A percentile compares a stretch with the other conserved stretches of the same genome.
Conservation (phyloP, 2,329 filamentous ascomycete genomes). For the Coniosporium tulheliwenetii region DNA sequence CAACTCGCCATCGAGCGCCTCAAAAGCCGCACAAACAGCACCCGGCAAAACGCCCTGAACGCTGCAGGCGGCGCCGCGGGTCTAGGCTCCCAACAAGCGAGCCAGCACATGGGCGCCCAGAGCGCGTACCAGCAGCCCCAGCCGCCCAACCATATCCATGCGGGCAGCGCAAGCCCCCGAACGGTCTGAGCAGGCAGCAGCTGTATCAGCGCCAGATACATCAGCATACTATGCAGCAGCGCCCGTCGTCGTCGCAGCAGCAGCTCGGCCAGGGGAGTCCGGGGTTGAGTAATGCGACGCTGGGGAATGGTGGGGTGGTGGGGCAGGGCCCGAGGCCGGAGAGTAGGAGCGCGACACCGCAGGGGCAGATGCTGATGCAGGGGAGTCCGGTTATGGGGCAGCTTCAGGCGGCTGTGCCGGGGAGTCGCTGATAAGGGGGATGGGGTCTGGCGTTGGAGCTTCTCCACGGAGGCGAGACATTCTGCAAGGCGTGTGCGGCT, state of each 20-base stretch:
- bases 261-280: conserved; percentile 10
- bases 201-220: not conserved
- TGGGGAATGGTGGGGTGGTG: not conserved
- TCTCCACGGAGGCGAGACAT: too few species aligned
- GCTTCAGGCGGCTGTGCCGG: not conserved
- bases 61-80: conserved; percentile 17
- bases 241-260: conserved; percentile 6
- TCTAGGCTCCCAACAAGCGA: not conserved
- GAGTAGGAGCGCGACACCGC: conserved; percentile 22
- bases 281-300: conserved; percentile 4
- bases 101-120: too few species aligned
- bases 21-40: conserved; percentile 19
- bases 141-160: conserved; percentile 1
- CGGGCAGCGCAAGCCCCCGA: not conserved
- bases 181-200: conserved; percentile 1
- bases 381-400: not conserved
- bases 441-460: too few species aligned
- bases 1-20: conserved; percentile 36
- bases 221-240: conserved; percentile 19
- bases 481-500: too few species aligned
- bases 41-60: conserved; percentile 20
- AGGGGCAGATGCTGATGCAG: conserved; percentile 3
- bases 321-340: conserved; percentile 2
- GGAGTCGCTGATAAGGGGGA: too few species aligned
- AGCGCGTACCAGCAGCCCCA: not conserved